Evolutionary conservation across 192 early-diverging fungal genomes (phyloP).

Genomic region (Dimargaris cristalligena): DNA sequence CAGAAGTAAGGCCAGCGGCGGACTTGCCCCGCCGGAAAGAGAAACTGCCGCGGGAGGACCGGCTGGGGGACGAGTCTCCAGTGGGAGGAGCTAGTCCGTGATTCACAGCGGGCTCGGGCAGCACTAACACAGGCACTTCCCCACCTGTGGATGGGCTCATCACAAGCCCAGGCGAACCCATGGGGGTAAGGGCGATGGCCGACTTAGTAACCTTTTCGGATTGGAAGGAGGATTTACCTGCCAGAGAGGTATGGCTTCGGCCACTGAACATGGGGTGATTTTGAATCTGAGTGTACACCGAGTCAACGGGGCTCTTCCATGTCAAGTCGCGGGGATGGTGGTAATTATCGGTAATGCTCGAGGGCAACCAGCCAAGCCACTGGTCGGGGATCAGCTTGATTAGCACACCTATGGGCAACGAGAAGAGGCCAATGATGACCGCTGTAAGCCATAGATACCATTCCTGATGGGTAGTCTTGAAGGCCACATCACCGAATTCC

Average conservation of each 20-base stretch:
- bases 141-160: too few relatives aligned
- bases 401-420: slow-evolving; percentile 69
- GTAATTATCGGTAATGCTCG: slow-evolving; percentile 8
- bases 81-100: too few relatives aligned
- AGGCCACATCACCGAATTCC: slow-evolving; percentile 72
- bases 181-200: background rate
- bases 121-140: too few relatives aligned
- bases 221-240: background rate
- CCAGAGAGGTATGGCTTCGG: background rate
- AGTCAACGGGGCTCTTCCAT: background rate
- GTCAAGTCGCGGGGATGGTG: background rate
- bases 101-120: background rate
- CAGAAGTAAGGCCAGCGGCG: background rate
- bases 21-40: background rate
- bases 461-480: slow-evolving; percentile 50
- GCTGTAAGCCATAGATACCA: slow-evolving; percentile 72
- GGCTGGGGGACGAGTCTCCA: background rate
- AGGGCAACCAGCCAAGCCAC: slow-evolving; percentile 7
- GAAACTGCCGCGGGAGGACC: background rate
- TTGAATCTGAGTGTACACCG: background rate
- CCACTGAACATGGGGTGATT: slow-evolving; percentile 1
- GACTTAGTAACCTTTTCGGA: background rate
- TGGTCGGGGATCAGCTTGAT: slow-evolving; percentile 74
- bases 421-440: slow-evolving; percentile 55
- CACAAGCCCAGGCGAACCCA: too few relatives aligned